Evolutionary conservation across 106 monocot genomes (phyloP).

Genomic region (Allium fistulosum): DNA sequence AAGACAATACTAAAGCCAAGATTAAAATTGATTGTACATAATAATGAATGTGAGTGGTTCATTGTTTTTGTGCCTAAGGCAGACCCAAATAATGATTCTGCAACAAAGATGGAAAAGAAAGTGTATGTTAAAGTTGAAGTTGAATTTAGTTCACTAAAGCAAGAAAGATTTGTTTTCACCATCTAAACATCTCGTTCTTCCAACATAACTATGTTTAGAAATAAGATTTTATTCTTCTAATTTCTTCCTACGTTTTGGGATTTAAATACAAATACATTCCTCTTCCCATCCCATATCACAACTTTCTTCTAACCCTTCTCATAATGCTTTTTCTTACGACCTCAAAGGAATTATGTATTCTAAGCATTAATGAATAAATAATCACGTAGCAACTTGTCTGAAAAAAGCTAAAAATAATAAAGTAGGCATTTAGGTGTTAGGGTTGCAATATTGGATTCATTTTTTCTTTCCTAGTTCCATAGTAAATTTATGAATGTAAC

Average conservation of each 20-base stretch:
- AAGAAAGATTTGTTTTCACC: slow-evolving; percentile 94
- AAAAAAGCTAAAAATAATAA: no score
- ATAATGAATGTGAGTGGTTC: slow-evolving; percentile 97
- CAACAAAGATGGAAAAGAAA: slow-evolving; percentile 83
- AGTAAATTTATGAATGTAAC: no score
- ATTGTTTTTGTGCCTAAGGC: slow-evolving; percentile 95
- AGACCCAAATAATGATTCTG: slow-evolving; percentile 78
- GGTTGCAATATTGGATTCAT: no score
- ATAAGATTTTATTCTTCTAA: not conserved
- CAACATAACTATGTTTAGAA: not conserved
- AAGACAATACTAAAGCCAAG: slow-evolving; percentile 96
- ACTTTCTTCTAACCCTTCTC: no score
- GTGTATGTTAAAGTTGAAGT: no score
- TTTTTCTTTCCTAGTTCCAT: no score
- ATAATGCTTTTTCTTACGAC: no score
- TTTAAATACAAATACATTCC: not conserved
- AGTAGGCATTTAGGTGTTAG: no score
- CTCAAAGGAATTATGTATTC: no score
- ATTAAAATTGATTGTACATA: slow-evolving; percentile 89
- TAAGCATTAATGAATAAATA: no score
- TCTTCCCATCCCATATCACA: not conserved
- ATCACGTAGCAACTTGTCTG: no score
- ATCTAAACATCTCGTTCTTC: no score
- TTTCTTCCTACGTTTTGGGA: not conserved
- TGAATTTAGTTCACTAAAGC: slow-evolving; percentile 91